These are phyloP conservation scores for Cordyceps javanica DNA, from an alignment of 2,329 filamentous ascomycete genomes.

Conservation along the genomic window DNA sequence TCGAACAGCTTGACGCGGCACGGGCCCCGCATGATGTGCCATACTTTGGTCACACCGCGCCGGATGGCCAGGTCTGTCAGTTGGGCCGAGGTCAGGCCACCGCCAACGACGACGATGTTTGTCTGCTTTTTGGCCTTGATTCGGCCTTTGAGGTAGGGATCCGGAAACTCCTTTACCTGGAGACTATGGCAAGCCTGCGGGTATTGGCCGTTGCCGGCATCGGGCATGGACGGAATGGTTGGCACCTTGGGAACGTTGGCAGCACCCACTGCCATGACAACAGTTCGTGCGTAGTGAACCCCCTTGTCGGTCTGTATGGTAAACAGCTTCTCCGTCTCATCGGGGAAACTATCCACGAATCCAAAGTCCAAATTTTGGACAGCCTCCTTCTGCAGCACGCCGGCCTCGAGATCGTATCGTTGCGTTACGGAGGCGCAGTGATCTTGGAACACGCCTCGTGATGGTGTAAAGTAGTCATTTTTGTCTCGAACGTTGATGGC, in stretches of 20 bases:
- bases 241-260: conserved; percentile 53
- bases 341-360: conserved; percentile 36
- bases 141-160: conserved; percentile 43
- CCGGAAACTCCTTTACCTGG: conserved; percentile 54
- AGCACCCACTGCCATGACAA: conserved; percentile 66
- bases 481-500: conserved; percentile 60
- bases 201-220: conserved; percentile 13
- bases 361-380: conserved; percentile 58
- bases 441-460: conserved; percentile 53
- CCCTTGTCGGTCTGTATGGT: conserved; percentile 52
- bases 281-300: conserved; percentile 51
- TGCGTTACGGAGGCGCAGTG: conserved; percentile 53
- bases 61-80: conserved; percentile 61
- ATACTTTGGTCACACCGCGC: conserved; percentile 60
- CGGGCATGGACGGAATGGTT: conserved; percentile 27
- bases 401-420: conserved; percentile 40
- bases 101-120: conserved; percentile 65
- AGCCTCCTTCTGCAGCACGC: conserved; percentile 55
- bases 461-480: conserved; percentile 64
- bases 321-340: conserved; percentile 53
- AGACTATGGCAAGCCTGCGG: conserved; percentile 57
- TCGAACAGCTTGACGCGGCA: conserved; percentile 69
- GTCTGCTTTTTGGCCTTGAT: conserved; percentile 41
- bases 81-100: conserved; percentile 71
- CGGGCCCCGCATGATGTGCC: conserved; percentile 59